Base-by-base conservation (phyloP, 2,329 filamentous ascomycete species). In the Sclerotinia nivalis region DNA sequence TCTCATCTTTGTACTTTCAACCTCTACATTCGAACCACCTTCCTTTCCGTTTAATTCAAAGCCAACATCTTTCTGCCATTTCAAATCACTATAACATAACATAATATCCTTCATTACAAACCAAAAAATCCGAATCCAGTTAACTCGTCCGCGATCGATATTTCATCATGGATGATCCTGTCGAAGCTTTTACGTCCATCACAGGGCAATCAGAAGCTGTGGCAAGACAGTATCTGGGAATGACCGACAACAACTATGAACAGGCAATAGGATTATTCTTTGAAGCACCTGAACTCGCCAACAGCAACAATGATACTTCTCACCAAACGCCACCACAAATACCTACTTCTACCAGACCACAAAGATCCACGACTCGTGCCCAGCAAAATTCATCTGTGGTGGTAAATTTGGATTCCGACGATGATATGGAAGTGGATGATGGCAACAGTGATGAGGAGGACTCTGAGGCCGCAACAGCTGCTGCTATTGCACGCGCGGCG, bases 251-350 rank as follows among this genome's bases (percentile, higher is more conserved):
- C 76, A 91, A 97, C 78, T 84, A 95, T 66, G 89, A 93, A 80
- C 91, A 95, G 77, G 96, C 96, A 37, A 90, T 97, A 76, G 89
- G 93, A 77, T 88, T 98, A 18, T 99, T 89, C 82, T 98, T 93
- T 80, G 93, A 96, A 78, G 96, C 91, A 78, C 92, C 91, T 56
- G 93, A 95, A 61, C 87, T 90, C 72, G 88, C 74, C 75, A 69
- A 73, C 68, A 70, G 74, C 37, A 59, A 75, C 31, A 66, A 73
- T 55, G 69, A 74, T 28, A 69, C 61, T 43, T 61, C 73, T 31
- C 68, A 75, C 49, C 64, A 72, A n/a, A 65, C 70, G 64, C 61
- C 77, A 13, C 78, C 77, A 52, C 73, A 74, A 64, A 71, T 77
- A 70, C 79, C 76, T 45, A 68, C 72, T 20, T 73, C 74, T 66